Evolutionary conservation across 495 filamentous ascomycete species (phyloP).

Genomic region (Beverwykella pulmonaria): DNA sequence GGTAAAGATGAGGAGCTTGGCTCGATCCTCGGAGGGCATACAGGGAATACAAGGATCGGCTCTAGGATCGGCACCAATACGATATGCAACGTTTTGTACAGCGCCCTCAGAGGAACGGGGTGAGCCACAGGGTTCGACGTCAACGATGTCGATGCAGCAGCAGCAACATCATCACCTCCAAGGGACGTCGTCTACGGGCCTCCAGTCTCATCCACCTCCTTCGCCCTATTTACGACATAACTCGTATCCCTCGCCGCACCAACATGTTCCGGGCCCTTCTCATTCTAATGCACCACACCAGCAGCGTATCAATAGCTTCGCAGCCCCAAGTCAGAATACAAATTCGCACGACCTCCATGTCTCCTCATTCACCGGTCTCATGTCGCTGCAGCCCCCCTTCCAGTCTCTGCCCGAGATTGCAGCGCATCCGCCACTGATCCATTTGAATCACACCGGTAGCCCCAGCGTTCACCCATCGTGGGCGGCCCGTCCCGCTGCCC

Average conservation of each 20-base stretch:
- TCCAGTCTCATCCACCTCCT: not conserved
- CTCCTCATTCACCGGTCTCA: not conserved
- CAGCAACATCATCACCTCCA: not conserved
- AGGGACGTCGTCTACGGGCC: not conserved
- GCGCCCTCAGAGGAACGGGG: conserved; percentile 4
- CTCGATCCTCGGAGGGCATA: conserved; percentile 27
- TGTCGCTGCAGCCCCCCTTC: not conserved
- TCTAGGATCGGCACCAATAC: conserved; percentile 29
- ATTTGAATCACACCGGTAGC: not conserved
- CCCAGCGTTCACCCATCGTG: conserved; percentile 22
- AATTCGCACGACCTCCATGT: not conserved
- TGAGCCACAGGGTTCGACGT: conserved; percentile 28
- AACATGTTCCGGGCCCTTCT: not conserved
- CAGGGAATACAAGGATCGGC: conserved; percentile 23
- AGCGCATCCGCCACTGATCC: not conserved
- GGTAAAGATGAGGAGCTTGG: not conserved
- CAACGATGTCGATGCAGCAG: conserved; percentile 6
- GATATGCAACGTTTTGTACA: conserved; percentile 23
- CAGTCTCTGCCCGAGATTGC: not conserved
- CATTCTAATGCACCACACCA: not conserved
- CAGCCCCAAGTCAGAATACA: not conserved
- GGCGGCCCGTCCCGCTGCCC: conserved; percentile 29
- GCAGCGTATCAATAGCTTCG: not conserved
- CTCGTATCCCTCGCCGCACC: conserved; percentile 22
- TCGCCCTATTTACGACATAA: conserved; percentile 18